Evolutionary conservation across 1,139 yeast species (phyloP).

Genomic region (Candida gigantensis): DNA sequence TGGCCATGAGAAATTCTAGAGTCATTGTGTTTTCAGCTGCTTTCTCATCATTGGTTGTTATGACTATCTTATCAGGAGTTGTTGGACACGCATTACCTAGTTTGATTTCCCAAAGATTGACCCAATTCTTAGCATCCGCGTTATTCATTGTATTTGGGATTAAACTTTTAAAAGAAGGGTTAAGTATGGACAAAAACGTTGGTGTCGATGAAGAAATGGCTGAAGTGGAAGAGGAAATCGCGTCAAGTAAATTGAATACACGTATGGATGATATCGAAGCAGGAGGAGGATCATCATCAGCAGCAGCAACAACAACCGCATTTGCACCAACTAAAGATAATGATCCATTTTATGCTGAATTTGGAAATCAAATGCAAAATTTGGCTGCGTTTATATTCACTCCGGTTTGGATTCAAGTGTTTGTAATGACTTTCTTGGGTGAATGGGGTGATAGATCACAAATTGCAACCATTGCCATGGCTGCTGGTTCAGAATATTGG

Average conservation of each 20-base stretch:
- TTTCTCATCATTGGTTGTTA: constrained; percentile 78
- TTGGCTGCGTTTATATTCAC: constrained; percentile 68
- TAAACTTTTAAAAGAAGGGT: constrained; percentile 76
- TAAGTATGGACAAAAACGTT: constrained; percentile 72
- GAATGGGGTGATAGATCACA: constrained; percentile 99
- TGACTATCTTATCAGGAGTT: constrained; percentile 89
- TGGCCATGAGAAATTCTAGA: constrained; percentile 95
- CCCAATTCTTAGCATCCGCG: constrained; percentile 78
- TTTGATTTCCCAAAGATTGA: constrained; percentile 73
- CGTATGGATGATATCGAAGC: constrained; percentile 58
- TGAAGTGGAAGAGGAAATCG: constrained; percentile 94
- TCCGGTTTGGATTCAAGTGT: constrained; percentile 93
- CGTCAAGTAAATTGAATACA: constrained; percentile 56
- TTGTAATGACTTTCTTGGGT: constrained; percentile 93
- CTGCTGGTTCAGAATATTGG: constrained; percentile 95
- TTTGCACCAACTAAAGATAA: constrained; percentile 12
- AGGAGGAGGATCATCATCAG: constrained; percentile 49
- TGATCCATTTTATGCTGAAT: constrained; percentile 26
- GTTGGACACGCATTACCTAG: constrained; percentile 92
- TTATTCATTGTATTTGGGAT: constrained; percentile 83
- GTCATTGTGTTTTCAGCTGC: constrained; percentile 84
- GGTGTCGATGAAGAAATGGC: constrained; percentile 96
- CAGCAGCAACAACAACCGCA: constrained; percentile 7
- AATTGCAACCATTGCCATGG: constrained; percentile 97
- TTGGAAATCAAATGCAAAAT: constrained; percentile 42